Evolutionary conservation across 2,329 filamentous ascomycete species (phyloP).

Genomic region (Phyllosticta paracitricarpa): DNA sequence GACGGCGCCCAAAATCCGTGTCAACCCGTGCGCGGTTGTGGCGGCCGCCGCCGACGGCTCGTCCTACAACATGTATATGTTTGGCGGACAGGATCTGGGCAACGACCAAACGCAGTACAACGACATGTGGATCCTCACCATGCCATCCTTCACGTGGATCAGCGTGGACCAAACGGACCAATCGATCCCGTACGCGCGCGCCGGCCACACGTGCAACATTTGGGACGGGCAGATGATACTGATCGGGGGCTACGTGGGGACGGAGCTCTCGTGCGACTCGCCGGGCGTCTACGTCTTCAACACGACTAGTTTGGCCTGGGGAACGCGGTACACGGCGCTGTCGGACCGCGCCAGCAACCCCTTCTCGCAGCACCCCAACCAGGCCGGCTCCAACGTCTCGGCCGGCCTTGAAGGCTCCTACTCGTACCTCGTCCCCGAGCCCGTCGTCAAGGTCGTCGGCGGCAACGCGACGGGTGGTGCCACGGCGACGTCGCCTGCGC

Average conservation of each 20-base stretch:
- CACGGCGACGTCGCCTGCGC: conserved; percentile 54
- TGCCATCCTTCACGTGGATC: conserved; percentile 76
- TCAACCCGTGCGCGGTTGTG: conserved; percentile 62
- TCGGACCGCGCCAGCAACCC: conserved; percentile 40
- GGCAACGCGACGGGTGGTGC: conserved; percentile 57
- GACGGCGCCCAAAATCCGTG: conserved; percentile 48
- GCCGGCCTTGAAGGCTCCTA: conserved; percentile 48
- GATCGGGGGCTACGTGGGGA: conserved; percentile 60
- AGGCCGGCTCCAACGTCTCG: conserved; percentile 36
- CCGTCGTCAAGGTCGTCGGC: conserved; percentile 56
- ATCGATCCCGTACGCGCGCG: conserved; percentile 46
- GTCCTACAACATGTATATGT: conserved; percentile 69
- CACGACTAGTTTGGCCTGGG: conserved; percentile 58
- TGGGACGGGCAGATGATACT: conserved; percentile 76
- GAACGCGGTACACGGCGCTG: conserved; percentile 57
- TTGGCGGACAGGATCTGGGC: conserved; percentile 63
- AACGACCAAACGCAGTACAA: conserved; percentile 49
- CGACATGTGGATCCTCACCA: conserved; percentile 69
- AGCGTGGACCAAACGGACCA: conserved; percentile 46
- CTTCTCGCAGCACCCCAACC: conserved; percentile 41
- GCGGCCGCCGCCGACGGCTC: conserved; percentile 63
- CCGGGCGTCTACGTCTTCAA: conserved; percentile 71
- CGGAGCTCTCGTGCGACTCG: conserved; percentile 52
- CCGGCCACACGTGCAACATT: conserved; percentile 65
- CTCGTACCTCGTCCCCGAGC: conserved; percentile 60